Evolutionary conservation across 495 filamentous ascomycete genomes (phyloP).

Genomic region (Evernia prunastri): DNA sequence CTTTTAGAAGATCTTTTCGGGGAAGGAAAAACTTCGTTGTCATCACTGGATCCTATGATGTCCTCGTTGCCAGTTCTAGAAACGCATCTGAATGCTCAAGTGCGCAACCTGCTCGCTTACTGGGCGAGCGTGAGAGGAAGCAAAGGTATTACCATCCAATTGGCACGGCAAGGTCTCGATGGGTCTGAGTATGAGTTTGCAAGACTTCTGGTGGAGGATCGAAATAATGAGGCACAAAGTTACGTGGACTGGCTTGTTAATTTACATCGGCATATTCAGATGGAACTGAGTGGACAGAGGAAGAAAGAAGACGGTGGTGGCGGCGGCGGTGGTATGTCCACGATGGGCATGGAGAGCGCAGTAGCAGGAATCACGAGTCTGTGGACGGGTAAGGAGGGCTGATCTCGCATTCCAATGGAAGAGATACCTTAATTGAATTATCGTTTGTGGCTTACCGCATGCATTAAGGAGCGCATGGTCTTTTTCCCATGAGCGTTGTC

Average conservation of each 20-base stretch:
- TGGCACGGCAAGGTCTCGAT: constrained; percentile 89
- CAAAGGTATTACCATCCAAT: constrained; percentile 81
- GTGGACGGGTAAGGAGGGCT: constrained; percentile 19
- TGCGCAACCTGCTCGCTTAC: constrained; percentile 87
- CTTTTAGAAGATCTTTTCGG: constrained; percentile 89
- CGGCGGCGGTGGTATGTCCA: constrained; percentile 28
- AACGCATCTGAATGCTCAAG: constrained; percentile 91
- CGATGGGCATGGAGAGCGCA: constrained; percentile 41
- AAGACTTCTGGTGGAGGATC: constrained; percentile 79
- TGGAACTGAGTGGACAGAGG: constrained; percentile 76
- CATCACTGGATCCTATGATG: constrained; percentile 68
- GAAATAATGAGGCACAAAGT: constrained; percentile 94
- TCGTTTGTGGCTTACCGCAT: background rate
- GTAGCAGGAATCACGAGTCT: constrained; percentile 50
- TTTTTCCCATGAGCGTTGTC: background rate
- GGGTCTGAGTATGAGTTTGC: constrained; percentile 97
- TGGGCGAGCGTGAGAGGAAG: constrained; percentile 72
- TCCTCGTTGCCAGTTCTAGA: constrained; percentile 68
- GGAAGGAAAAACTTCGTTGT: constrained; percentile 61
- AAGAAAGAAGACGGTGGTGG: constrained; percentile 61
- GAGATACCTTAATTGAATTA: background rate
- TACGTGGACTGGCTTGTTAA: constrained; percentile 99
- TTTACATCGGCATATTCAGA: constrained; percentile 82
- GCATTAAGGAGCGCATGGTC: background rate
- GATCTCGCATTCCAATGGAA: background rate